Percentiles rank a stretch among this genome's conserved stretches.
Conservation (phyloP, 2,329 filamentous ascomycete species). For the Blastomyces parvus region DNA sequence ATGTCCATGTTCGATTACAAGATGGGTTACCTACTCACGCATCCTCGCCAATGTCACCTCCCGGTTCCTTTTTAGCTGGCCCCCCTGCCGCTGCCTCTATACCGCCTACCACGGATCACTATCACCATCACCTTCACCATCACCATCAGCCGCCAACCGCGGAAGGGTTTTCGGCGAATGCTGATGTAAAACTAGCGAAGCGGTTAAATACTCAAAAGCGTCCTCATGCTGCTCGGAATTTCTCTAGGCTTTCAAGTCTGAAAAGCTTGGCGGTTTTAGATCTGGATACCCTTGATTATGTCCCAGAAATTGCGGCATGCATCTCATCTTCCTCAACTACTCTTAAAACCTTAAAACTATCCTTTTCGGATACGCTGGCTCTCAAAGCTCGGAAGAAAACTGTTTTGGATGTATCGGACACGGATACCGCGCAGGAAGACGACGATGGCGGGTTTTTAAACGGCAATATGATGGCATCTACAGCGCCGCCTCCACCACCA, state of each 20-base stretch:
- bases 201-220: constrained; percentile 7
- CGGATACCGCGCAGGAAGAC: constrained; percentile 34
- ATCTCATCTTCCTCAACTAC: constrained; percentile 47
- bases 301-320: constrained; percentile 48
- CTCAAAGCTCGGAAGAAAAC: constrained; percentile 38
- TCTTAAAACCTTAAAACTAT: constrained; percentile 47
- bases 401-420: constrained; percentile 41
- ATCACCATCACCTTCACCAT: constrained; percentile 17
- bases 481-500: constrained; percentile 7
- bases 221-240: constrained; percentile 41
- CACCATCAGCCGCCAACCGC: constrained; percentile 12
- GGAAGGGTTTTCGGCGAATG: background rate
- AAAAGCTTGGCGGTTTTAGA: constrained; percentile 49
- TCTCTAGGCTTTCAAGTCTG: constrained; percentile 50
- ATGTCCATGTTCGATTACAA: constrained; percentile 52
- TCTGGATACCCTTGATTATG: constrained; percentile 49
- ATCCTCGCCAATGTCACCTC: constrained; percentile 36
- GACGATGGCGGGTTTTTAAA: constrained; percentile 41
- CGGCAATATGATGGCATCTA: constrained; percentile 10
- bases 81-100: constrained; percentile 18
- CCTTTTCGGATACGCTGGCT: constrained; percentile 48
- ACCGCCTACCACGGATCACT: constrained; percentile 16
- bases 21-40: constrained; percentile 47
- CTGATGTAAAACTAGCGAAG: constrained; percentile 1
- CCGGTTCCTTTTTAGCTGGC: constrained; percentile 1